A percentile compares a stretch with the other conserved stretches of the same genome.
These are phyloP conservation scores for Phytophthora nicotianae DNA, from an alignment of 352 stramenopile species.

Conservation along the genomic window DNA sequence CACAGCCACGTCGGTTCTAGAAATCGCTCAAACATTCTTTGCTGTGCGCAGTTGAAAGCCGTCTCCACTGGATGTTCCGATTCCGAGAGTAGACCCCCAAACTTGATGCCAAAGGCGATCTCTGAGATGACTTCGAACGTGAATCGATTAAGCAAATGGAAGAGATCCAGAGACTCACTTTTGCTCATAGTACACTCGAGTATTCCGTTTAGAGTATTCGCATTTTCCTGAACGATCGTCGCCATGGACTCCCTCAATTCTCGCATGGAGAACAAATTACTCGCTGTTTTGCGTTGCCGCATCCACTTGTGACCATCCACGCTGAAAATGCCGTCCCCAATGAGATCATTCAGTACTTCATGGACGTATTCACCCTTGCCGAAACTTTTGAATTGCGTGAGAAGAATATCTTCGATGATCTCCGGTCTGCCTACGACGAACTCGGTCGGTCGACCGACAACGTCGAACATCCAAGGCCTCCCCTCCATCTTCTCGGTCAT, in stretches of 20 bases:
- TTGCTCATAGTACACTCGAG: conserved; percentile 17
- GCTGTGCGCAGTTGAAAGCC: conserved; percentile 47
- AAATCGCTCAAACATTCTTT: conserved; percentile 39
- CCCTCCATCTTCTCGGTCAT: conserved; percentile 33
- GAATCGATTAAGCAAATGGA: conserved; percentile 47
- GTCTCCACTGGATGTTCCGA: conserved; percentile 29
- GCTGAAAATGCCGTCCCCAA: conserved; percentile 49
- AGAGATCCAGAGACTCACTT: conserved; percentile 35
- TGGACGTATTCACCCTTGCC: conserved; percentile 51
- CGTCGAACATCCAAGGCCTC: conserved; percentile 34
- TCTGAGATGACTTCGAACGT: conserved; percentile 57
- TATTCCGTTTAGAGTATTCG: conserved; percentile 22
- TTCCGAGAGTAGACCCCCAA: conserved; percentile 15
- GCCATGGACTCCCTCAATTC: conserved; percentile 48
- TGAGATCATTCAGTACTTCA: conserved; percentile 40
- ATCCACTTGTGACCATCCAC: conserved; percentile 46
- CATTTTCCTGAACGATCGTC: conserved; percentile 31
- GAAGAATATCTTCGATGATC: conserved; percentile 4
- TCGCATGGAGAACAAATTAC: conserved; percentile 49
- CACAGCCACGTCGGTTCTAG: conserved; percentile 45
- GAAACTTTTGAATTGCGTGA: conserved; percentile 37
- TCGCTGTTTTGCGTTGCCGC: conserved; percentile 57
- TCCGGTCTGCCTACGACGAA: not conserved
- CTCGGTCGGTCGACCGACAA: conserved; percentile 24
- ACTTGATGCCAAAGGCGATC: conserved; percentile 46